A percentile compares a stretch with the other conserved stretches of the same genome.
Evolutionary conservation across 495 filamentous ascomycete genomes (phyloP).

Genomic region (Cercophora sp.): DNA sequence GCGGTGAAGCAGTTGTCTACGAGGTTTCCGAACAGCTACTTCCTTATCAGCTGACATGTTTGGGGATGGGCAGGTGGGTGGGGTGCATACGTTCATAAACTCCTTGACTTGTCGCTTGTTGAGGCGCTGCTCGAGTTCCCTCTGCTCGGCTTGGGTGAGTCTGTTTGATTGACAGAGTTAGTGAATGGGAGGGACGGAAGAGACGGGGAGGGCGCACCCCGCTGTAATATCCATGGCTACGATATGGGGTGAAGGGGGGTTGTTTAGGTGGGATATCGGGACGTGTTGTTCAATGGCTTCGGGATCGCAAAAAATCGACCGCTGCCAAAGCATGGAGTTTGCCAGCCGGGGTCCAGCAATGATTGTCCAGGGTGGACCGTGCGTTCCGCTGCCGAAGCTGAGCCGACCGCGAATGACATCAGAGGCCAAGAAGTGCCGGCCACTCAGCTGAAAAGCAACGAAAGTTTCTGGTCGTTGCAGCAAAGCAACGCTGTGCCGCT

Average conservation of each 20-base stretch:
- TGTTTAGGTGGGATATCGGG: too few relatives aligned
- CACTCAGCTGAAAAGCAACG: not conserved
- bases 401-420: slow-evolving; percentile 1
- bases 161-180: slow-evolving; percentile 24
- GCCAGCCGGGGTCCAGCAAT: too few relatives aligned
- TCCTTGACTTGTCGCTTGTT: slow-evolving; percentile 98
- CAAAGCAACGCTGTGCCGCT: too few relatives aligned
- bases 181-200: not conserved
- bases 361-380: slow-evolving; percentile 14
- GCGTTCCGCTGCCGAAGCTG: slow-evolving; percentile 3
- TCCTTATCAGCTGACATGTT: not conserved
- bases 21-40: slow-evolving; percentile 92
- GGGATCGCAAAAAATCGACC: slow-evolving; percentile 6
- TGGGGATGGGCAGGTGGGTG: not conserved
- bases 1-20: slow-evolving; percentile 94
- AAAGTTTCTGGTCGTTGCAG: too few relatives aligned
- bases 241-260: not conserved
- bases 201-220: too few relatives aligned
- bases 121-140: slow-evolving; percentile 86
- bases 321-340: not conserved
- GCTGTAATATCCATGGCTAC: slow-evolving; percentile 10
- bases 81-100: slow-evolving; percentile 80
- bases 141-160: slow-evolving; percentile 79
- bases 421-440: not conserved
- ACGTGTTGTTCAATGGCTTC: too few relatives aligned